A percentile compares a stretch with the other conserved stretches of the same genome.
These are phyloP conservation scores for Neospermospora avenae DNA, from an alignment of 2,329 filamentous ascomycete species.

Conservation along the genomic window DNA sequence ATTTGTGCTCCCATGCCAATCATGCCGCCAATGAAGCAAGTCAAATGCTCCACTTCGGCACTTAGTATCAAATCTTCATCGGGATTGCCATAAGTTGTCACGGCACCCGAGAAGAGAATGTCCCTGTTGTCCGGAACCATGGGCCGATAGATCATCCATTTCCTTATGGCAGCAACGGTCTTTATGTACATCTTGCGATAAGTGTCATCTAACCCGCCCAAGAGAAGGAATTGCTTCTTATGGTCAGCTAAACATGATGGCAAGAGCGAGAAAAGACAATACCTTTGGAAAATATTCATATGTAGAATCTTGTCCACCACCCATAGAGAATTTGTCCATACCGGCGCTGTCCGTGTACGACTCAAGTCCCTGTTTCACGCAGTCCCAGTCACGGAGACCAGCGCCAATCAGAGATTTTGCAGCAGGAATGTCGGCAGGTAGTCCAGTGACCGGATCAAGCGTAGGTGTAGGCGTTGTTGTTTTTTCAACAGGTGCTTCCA, in stretches of 20 bases:
- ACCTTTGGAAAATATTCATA: conserved; percentile 71
- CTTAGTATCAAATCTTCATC: conserved; percentile 42
- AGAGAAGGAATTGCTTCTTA: conserved; percentile 62
- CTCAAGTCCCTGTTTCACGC: conserved; percentile 57
- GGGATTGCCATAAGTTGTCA: conserved; percentile 45
- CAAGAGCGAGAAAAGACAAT: conserved; percentile 19
- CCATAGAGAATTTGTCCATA: conserved; percentile 55
- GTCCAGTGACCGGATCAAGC: conserved; percentile 14
- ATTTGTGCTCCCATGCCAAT: conserved; percentile 63
- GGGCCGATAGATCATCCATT: conserved; percentile 74
- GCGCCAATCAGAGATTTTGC: conserved; percentile 15
- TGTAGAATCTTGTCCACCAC: conserved; percentile 65
- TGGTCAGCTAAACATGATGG: conserved; percentile 20
- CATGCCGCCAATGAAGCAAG: conserved; percentile 70
- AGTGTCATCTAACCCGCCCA: conserved; percentile 70
- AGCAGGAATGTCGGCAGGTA: conserved; percentile 20
- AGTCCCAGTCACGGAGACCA: conserved; percentile 40
- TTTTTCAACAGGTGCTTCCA: background rate
- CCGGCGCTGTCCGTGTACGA: conserved; percentile 40
- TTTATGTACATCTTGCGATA: conserved; percentile 71
- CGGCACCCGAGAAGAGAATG: conserved; percentile 69
- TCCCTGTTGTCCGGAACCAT: conserved; percentile 65
- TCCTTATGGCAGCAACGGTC: conserved; percentile 63
- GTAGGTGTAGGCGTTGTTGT: background rate
- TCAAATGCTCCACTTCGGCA: conserved; percentile 49